These are phyloP conservation scores for Rhytidiadelphus loreus DNA, from an alignment of 225 moss, liverwort and hornwort genomes.

Conservation along the genomic window DNA sequence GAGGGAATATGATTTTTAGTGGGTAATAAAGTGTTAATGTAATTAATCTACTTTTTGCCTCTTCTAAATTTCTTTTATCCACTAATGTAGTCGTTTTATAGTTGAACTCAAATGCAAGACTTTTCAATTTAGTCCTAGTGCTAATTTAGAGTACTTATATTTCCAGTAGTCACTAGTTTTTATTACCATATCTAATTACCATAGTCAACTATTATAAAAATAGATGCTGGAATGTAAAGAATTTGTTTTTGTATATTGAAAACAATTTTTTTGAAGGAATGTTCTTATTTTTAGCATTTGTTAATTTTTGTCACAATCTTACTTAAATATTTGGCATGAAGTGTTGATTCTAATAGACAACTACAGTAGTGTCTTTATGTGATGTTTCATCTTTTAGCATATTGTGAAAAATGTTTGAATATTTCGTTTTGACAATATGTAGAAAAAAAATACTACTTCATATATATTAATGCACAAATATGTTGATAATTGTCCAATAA, in stretches of 20 bases:
- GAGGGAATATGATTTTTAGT: background rate
- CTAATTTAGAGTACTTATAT: background rate
- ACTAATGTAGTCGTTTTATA: background rate
- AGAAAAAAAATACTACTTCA: background rate
- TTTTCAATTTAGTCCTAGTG: background rate
- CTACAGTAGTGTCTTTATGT: no score
- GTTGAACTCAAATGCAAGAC: background rate
- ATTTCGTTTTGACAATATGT: no score
- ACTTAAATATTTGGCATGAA: no score
- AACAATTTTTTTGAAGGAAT: background rate
- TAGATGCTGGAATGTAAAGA: rapidly evolving
- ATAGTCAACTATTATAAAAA: background rate
- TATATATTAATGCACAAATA: background rate
- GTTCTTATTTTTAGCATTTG: rapidly evolving
- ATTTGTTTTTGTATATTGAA: background rate
- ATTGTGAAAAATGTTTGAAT: no score
- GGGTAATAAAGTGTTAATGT: background rate
- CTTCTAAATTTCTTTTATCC: no score
- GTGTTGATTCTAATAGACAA: no score
- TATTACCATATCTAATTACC: background rate
- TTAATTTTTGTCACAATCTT: rapidly evolving
- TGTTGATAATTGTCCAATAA: background rate
- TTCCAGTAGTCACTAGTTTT: background rate
- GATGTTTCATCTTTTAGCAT: no score
- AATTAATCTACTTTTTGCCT: rapidly evolving